A percentile compares a stretch with the other conserved stretches of the same genome.
phyloP scores from a whole-genome alignment of 1,139 yeast species.

The Geotrichum klebahnii region DNA sequence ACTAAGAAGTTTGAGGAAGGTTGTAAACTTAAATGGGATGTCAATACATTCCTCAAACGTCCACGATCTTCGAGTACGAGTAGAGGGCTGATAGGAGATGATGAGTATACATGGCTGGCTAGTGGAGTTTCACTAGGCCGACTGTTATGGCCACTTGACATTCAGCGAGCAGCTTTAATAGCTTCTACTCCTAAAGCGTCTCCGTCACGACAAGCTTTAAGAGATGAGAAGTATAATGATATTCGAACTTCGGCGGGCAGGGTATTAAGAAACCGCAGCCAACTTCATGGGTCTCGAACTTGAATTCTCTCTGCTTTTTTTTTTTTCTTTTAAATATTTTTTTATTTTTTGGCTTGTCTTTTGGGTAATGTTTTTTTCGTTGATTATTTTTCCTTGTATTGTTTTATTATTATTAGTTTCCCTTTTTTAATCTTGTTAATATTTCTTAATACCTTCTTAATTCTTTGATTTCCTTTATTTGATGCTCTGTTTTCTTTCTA shows the following conservation, averaged over 20 bases:
- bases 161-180: constrained; percentile 25
- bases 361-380: neutral
- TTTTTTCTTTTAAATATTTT: neutral
- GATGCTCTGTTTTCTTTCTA: too few species aligned
- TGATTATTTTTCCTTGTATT: neutral
- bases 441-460: too few species aligned
- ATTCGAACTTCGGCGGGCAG: constrained; percentile 1
- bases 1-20: constrained; percentile 67
- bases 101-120: constrained; percentile 56
- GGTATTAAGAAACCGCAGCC: constrained; percentile 9
- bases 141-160: constrained; percentile 55
- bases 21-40: constrained; percentile 63
- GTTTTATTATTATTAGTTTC: too few species aligned
- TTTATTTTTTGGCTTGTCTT: neutral
- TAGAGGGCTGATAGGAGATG: constrained; percentile 32
- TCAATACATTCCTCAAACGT: constrained; percentile 39
- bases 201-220: constrained; percentile 1
- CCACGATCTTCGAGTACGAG: constrained; percentile 7
- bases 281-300: neutral
- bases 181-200: constrained; percentile 4
- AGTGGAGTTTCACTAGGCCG: constrained; percentile 66
- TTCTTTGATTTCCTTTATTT: too few species aligned
- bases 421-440: too few species aligned
- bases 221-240: constrained; percentile 17
- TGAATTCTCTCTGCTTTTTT: neutral